Evolutionary conservation across 495 filamentous ascomycete species (phyloP).

Genomic region (Cudoniella acicularis): DNA sequence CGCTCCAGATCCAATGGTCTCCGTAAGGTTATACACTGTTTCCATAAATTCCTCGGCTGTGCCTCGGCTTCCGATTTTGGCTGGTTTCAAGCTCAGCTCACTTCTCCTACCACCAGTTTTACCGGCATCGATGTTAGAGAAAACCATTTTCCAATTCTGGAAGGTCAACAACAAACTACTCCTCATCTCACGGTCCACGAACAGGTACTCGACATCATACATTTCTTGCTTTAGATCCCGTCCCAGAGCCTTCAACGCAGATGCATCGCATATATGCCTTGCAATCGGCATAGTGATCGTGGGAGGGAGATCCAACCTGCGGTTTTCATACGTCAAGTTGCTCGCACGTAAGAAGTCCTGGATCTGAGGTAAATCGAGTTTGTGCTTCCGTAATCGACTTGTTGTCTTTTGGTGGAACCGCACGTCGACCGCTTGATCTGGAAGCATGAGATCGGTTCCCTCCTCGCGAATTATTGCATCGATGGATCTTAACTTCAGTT

Average conservation of each 20-base stretch:
- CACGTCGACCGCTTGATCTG: constrained; percentile 19
- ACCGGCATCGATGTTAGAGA: constrained; percentile 42
- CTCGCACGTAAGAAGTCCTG: constrained; percentile 33
- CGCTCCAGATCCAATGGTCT: constrained; percentile 1
- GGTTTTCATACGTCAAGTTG: constrained; percentile 30
- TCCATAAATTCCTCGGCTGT: background rate
- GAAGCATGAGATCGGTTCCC: constrained; percentile 24
- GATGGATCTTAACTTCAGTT: constrained; percentile 9
- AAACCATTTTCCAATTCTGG: constrained; percentile 35
- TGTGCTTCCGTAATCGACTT: background rate
- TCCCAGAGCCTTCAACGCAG: constrained; percentile 20
- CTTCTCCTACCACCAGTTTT: constrained; percentile 35
- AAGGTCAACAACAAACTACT: constrained; percentile 33
- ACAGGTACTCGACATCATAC: constrained; percentile 38
- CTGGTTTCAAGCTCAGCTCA: constrained; percentile 37
- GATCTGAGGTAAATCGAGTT: background rate
- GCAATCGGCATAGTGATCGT: constrained; percentile 32
- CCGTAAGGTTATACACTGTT: background rate
- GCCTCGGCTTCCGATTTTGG: background rate
- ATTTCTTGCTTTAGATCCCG: background rate
- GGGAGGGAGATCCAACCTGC: constrained; percentile 35
- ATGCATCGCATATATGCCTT: background rate
- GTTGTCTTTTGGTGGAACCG: constrained; percentile 21
- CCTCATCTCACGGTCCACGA: constrained; percentile 41
- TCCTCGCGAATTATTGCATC: constrained; percentile 12